Conservation (phyloP, 768 basidiomycete genomes). For the Pulveroboletus frians region DNA sequence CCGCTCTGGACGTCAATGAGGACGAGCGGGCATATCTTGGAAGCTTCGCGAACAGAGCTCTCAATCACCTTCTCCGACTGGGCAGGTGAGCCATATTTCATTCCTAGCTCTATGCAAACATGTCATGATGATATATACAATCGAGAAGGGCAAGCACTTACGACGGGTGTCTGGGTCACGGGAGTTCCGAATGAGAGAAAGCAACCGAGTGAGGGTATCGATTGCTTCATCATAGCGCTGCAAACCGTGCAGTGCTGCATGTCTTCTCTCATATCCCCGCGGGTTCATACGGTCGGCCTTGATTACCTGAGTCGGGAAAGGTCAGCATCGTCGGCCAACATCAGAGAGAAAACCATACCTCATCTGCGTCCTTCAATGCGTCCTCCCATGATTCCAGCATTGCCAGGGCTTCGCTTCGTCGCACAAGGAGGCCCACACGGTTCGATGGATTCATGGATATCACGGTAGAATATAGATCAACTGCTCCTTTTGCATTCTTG, state of each 20-base stretch:
- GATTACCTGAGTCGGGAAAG: background rate
- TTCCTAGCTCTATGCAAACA: background rate
- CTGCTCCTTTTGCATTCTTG: background rate
- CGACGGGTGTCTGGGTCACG: background rate
- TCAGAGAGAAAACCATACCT: too few species aligned
- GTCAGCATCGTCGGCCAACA: background rate
- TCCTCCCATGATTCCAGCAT: too few species aligned
- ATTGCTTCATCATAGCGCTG: constrained; percentile 2
- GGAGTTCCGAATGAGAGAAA: background rate
- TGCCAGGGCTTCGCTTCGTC: too few species aligned
- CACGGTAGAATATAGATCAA: too few species aligned
- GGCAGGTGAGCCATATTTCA: too few species aligned
- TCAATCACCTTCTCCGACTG: too few species aligned
- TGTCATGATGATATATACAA: background rate
- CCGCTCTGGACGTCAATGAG: too few species aligned
- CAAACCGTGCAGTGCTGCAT: background rate
- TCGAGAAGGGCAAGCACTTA: background rate
- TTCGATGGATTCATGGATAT: too few species aligned
- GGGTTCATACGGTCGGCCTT: background rate
- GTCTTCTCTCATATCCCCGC: constrained; percentile 2
- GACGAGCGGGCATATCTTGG: too few species aligned
- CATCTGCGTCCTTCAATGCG: too few species aligned
- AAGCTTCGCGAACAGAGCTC: too few species aligned
- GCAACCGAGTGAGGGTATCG: background rate
- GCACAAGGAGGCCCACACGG: too few species aligned